A percentile compares a stretch with the other conserved stretches of the same genome.
Conservation (phyloP, 1,139 yeast genomes). For the Geotrichum reessii region DNA sequence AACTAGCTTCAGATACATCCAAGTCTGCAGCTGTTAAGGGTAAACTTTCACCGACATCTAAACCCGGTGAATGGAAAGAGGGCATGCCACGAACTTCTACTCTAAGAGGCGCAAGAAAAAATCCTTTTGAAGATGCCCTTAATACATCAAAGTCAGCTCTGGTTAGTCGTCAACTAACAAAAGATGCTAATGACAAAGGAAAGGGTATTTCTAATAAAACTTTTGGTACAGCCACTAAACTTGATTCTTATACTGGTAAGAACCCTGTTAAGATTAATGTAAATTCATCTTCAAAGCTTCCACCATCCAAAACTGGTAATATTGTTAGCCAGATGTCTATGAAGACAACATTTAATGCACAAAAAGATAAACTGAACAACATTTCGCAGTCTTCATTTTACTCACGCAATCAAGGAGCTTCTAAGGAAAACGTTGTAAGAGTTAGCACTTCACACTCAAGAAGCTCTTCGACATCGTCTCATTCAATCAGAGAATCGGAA, state of each 20-base stretch:
- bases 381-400: not conserved
- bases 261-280: not conserved
- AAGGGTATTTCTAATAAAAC: not conserved
- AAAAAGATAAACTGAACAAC: not conserved
- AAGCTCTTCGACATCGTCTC: not conserved
- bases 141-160: not conserved
- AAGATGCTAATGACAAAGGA: not conserved
- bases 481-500: not conserved
- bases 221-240: not conserved
- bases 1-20: not conserved
- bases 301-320: not conserved
- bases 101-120: not conserved
- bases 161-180: not conserved
- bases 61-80: not conserved
- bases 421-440: not conserved
- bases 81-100: not conserved
- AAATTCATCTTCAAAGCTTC: not conserved
- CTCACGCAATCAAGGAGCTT: not conserved
- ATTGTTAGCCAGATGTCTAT: not conserved
- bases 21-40: not conserved
- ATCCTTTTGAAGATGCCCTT: not conserved
- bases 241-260: not conserved
- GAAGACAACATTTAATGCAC: not conserved
- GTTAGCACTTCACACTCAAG: not conserved
- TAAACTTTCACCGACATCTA: not conserved